Conservation (phyloP, 352 stramenopile species). For the Albugo candida region DNA sequence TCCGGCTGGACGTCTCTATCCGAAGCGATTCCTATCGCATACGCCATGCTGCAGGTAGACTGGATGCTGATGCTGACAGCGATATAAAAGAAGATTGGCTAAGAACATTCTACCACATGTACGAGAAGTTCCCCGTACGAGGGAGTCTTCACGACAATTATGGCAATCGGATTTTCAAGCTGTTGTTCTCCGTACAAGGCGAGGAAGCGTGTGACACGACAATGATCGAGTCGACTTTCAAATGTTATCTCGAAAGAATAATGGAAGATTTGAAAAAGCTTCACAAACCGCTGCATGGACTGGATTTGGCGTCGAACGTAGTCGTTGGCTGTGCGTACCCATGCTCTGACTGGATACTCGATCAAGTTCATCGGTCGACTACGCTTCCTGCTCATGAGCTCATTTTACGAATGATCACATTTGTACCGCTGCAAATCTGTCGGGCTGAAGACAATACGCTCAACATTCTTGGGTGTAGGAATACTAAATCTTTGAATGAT, state of each 20-base stretch:
- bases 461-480: neutral
- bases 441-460: conserved; percentile 37
- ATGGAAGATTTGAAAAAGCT: conserved; percentile 30
- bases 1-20: conserved; percentile 12
- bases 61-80: conserved; percentile 3
- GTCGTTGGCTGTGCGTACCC: neutral
- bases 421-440: conserved; percentile 56
- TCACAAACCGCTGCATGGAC: conserved; percentile 30
- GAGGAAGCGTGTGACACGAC: neutral
- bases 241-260: conserved; percentile 14
- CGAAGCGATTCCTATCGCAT: conserved; percentile 38
- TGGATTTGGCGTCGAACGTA: conserved; percentile 8
- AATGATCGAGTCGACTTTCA: neutral
- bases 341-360: neutral
- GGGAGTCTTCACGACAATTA: neutral
- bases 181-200: neutral
- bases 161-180: neutral
- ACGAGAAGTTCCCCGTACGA: conserved; percentile 30
- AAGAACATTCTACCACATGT: conserved; percentile 19
- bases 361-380: neutral
- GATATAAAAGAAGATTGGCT: conserved; percentile 7
- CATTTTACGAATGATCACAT: conserved; percentile 18
- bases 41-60: conserved; percentile 13
- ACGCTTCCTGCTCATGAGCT: neutral
- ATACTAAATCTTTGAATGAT: neutral